phyloP scores from a whole-genome alignment of 1,284 basidiomycete species.

The Papiliotrema terrestris region DNA sequence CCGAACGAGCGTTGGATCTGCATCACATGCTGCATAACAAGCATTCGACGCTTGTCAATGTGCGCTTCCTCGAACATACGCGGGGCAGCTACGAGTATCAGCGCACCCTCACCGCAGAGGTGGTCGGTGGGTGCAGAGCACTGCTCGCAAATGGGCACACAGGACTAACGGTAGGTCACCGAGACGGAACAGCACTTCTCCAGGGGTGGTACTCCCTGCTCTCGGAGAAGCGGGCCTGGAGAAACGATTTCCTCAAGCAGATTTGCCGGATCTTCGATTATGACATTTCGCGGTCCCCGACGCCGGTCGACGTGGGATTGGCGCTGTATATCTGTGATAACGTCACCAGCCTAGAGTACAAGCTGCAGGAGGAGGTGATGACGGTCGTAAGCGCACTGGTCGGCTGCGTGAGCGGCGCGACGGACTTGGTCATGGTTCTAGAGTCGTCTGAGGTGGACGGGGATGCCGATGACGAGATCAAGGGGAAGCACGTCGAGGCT shows the following conservation, averaged over 20 bases:
- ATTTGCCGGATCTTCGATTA: slow-evolving; percentile 77
- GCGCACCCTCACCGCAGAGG: slow-evolving; percentile 54
- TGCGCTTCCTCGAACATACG: slow-evolving; percentile 75
- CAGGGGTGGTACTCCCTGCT: slow-evolving; percentile 88
- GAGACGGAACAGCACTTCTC: slow-evolving; percentile 59
- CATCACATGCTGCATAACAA: slow-evolving; percentile 82
- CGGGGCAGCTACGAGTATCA: slow-evolving; percentile 80
- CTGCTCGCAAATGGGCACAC: too few relatives aligned
- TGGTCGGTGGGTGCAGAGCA: slow-evolving; percentile 21
- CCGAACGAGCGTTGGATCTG: slow-evolving; percentile 71
- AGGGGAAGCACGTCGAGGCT: slow-evolving; percentile 6
- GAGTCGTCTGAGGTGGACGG: slow-evolving; percentile 24
- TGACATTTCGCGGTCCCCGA: slow-evolving; percentile 44
- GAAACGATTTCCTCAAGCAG: slow-evolving; percentile 82
- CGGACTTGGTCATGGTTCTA: slow-evolving; percentile 62
- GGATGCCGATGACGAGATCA: slow-evolving; percentile 37
- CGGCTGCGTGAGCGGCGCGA: slow-evolving; percentile 73
- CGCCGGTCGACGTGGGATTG: slow-evolving; percentile 67
- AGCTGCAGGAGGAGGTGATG: slow-evolving; percentile 87
- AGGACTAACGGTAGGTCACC: slow-evolving; percentile 12
- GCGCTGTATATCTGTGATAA: slow-evolving; percentile 91
- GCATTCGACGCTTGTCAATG: slow-evolving; percentile 83
- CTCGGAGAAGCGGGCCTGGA: slow-evolving; percentile 76
- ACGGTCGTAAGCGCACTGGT: slow-evolving; percentile 79
- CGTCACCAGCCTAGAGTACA: slow-evolving; percentile 86